phyloP scores from a whole-genome alignment of 1,284 basidiomycete species.

The Ceratobasidium sp. region DNA sequence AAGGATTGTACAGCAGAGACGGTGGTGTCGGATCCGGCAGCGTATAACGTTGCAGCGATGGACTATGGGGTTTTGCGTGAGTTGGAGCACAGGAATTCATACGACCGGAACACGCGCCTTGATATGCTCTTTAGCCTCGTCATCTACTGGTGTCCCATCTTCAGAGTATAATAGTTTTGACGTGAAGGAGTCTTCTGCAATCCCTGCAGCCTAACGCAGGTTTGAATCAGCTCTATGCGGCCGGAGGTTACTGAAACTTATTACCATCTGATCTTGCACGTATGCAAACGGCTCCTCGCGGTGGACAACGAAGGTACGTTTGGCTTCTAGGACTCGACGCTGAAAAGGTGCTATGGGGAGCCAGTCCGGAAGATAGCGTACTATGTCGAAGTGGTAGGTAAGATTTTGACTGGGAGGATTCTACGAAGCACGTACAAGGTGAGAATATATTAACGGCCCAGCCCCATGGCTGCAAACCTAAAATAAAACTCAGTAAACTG shows the following conservation, averaged over 20 bases:
- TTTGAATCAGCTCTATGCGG: not conserved
- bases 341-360: conserved; percentile 9
- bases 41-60: conserved; percentile 50
- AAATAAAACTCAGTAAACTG: not conserved
- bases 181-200: conserved; percentile 4
- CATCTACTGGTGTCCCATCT: not conserved
- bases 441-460: conserved; percentile 18
- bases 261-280: conserved; percentile 15
- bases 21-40: conserved; percentile 49
- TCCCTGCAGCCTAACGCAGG: conserved; percentile 2
- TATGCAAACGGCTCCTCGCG: conserved; percentile 3
- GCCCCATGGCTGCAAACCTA: not conserved
- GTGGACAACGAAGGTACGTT: not conserved
- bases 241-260: not conserved
- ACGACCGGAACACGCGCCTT: not conserved
- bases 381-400: not conserved
- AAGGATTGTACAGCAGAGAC: conserved; percentile 28
- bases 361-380: conserved; percentile 13
- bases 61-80: not conserved
- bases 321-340: not conserved
- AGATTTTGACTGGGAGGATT: too few relatives aligned
- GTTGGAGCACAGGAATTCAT: not conserved
- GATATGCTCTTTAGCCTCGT: not conserved
- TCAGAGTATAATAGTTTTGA: not conserved
- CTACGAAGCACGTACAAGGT: not conserved